Percentiles rank a stretch among this genome's conserved stretches.
These are phyloP conservation scores for Stereocaulon alpinum DNA, from an alignment of 495 filamentous ascomycete species.

Conservation along the genomic window DNA sequence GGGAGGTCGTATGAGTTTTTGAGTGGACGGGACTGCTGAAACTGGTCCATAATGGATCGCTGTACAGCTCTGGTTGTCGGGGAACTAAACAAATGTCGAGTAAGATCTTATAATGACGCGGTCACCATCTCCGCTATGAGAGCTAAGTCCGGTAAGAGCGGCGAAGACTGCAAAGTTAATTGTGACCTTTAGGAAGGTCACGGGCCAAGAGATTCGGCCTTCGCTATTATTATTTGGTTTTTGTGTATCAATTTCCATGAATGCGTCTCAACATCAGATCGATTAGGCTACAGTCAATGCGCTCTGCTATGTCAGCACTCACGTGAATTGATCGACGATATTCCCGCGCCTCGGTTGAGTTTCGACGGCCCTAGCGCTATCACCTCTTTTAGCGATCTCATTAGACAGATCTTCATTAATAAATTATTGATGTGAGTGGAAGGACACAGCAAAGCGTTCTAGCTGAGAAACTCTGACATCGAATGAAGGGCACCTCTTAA, in stretches of 20 bases:
- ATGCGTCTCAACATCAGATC: neutral
- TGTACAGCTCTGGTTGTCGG: neutral
- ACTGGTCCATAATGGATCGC: conserved; percentile 4
- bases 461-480: neutral
- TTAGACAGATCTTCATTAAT: too few relatives aligned
- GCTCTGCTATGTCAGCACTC: neutral
- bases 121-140: neutral
- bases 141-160: neutral
- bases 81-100: neutral
- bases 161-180: neutral
- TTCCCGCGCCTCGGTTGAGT: neutral
- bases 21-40: conserved; percentile 27
- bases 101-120: neutral
- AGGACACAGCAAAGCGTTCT: neutral
- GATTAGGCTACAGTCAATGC: neutral
- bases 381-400: neutral
- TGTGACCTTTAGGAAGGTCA: neutral
- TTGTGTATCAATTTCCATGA: neutral
- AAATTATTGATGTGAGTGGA: neutral
- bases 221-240: too few relatives aligned
- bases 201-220: neutral
- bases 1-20: conserved; percentile 40
- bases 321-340: neutral
- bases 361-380: neutral
- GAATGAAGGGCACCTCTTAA: conserved; percentile 27